These are phyloP conservation scores for Psidium guajava DNA, from an alignment of 345 rosid species.

Conservation along the genomic window DNA sequence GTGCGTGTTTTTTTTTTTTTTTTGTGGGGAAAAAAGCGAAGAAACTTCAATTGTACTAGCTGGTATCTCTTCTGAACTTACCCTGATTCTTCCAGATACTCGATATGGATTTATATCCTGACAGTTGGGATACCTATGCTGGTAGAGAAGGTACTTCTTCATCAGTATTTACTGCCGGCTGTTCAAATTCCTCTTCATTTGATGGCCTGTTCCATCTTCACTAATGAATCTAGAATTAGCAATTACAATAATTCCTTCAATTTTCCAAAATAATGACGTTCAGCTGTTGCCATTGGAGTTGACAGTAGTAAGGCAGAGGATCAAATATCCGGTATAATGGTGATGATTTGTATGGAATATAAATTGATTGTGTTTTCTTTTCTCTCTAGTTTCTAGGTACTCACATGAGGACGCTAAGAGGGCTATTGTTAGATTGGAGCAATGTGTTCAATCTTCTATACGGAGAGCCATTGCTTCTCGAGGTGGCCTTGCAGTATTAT, in stretches of 20 bases:
- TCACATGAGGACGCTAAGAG: conserved; percentile 36
- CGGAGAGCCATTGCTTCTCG: conserved; percentile 57
- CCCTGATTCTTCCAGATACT: background rate
- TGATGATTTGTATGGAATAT: background rate
- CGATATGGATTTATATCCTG: background rate
- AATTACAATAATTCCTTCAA: background rate
- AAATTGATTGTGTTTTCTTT: conserved; percentile 3
- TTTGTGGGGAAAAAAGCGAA: background rate
- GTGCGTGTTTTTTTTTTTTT: background rate
- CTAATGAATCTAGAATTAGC: background rate
- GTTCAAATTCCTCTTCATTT: background rate
- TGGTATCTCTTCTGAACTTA: background rate
- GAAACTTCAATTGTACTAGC: background rate
- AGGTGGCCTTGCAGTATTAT: conserved; percentile 60
- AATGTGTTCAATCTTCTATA: conserved; percentile 42
- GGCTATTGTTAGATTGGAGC: conserved; percentile 56
- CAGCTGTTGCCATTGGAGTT: background rate
- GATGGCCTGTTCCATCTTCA: background rate
- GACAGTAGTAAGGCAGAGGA: background rate
- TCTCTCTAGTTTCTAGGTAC: conserved; percentile 41
- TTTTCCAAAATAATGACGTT: background rate
- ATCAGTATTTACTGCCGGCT: background rate
- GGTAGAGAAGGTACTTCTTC: background rate
- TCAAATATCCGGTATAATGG: background rate
- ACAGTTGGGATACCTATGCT: background rate